Conservation (phyloP, 2,329 filamentous ascomycete genomes). For the Sporothrix pallida region DNA sequence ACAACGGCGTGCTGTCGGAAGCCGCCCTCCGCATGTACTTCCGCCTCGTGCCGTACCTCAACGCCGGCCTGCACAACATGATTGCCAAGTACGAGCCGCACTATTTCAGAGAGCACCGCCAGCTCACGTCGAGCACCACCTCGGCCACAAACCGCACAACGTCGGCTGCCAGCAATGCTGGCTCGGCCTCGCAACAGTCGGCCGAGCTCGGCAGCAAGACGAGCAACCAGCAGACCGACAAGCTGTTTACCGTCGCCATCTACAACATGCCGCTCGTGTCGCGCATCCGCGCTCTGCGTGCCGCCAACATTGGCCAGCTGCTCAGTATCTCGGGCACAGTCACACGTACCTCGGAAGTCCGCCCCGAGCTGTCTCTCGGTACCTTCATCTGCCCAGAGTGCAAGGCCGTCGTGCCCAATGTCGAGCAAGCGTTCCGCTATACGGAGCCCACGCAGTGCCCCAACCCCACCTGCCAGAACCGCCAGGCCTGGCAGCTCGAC, state of each 20-base stretch:
- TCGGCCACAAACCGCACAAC: conserved; percentile 71
- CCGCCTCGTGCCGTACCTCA: conserved; percentile 90
- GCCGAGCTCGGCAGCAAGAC: conserved; percentile 75
- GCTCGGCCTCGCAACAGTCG: conserved; percentile 67
- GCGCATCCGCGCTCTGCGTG: conserved; percentile 82
- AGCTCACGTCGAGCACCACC: conserved; percentile 65
- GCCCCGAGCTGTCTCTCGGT: conserved; percentile 87
- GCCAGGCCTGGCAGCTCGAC: conserved; percentile 92
- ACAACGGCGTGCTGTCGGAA: conserved; percentile 80
- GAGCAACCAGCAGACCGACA: conserved; percentile 93
- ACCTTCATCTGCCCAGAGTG: conserved; percentile 93
- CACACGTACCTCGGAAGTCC: conserved; percentile 94
- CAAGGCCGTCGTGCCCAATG: conserved; percentile 81
- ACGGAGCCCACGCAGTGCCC: conserved; percentile 96
- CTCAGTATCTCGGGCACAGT: conserved; percentile 96
- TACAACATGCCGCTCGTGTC: conserved; percentile 92
- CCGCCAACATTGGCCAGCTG: conserved; percentile 87
- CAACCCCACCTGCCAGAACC: conserved; percentile 84
- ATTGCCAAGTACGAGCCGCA: conserved; percentile 93
- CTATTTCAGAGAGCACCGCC: conserved; percentile 92
- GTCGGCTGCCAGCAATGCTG: conserved; percentile 67
- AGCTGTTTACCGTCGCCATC: conserved; percentile 90
- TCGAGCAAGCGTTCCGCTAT: conserved; percentile 97
- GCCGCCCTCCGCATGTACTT: conserved; percentile 92
- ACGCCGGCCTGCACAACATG: conserved; percentile 85